Conservation (phyloP, 768 basidiomycete genomes). For the Pleurotus platypus region DNA sequence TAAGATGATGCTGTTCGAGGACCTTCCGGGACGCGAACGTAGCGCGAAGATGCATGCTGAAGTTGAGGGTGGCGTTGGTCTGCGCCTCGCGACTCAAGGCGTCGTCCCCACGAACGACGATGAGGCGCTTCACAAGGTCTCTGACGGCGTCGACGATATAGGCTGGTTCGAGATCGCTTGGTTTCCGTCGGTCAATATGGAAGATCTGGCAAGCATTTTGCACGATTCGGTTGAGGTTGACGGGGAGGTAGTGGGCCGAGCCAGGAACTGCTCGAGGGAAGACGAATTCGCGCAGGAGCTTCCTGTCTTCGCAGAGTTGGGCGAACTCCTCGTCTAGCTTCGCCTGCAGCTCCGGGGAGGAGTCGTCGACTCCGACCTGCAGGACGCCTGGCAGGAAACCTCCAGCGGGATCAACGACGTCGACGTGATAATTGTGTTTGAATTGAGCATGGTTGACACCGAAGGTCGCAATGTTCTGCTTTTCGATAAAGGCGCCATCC, state of each 20-base stretch:
- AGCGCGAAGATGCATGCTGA: conserved; percentile 90
- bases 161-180: conserved; percentile 85
- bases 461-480: conserved; percentile 89
- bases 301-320: conserved; percentile 74
- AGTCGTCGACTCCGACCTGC: conserved; percentile 86
- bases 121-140: conserved; percentile 69
- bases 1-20: conserved; percentile 84
- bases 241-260: conserved; percentile 83
- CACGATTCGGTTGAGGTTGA: conserved; percentile 92
- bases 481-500: conserved; percentile 97
- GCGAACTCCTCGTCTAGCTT: conserved; percentile 70
- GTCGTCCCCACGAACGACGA: conserved; percentile 89
- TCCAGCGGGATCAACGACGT: conserved; percentile 78
- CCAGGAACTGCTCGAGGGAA: conserved; percentile 75
- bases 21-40: conserved; percentile 86
- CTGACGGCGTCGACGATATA: conserved; percentile 82
- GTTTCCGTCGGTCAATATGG: conserved; percentile 92
- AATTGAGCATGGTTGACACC: conserved; percentile 79
- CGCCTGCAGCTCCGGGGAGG: conserved; percentile 76
- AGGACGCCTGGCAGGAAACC: conserved; percentile 79
- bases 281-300: conserved; percentile 73
- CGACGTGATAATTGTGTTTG: conserved; percentile 91
- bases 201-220: conserved; percentile 96
- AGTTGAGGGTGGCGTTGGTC: conserved; percentile 84
- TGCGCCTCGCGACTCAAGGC: conserved; percentile 73